phyloP scores from a whole-genome alignment of 2,329 filamentous ascomycete genomes.

The Colletotrichum sp. region DNA sequence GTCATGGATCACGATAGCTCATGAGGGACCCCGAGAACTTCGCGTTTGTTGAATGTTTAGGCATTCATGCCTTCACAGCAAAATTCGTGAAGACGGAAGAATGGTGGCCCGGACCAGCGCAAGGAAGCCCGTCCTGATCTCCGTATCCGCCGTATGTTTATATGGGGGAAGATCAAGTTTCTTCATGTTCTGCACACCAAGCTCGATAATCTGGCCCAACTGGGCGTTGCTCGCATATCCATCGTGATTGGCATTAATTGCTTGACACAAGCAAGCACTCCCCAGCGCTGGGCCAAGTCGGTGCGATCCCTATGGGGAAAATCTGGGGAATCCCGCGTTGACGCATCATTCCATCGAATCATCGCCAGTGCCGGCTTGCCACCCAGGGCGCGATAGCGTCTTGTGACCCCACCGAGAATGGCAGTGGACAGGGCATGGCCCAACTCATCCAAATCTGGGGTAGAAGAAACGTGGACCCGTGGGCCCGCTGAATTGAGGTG shows the following conservation, averaged over 20 bases:
- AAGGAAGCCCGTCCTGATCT: background rate
- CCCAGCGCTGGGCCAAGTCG: background rate
- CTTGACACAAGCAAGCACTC: background rate
- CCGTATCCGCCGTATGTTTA: background rate
- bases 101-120: background rate
- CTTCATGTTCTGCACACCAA: background rate
- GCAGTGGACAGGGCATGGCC: background rate
- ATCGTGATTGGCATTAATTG: background rate
- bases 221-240: background rate
- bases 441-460: background rate
- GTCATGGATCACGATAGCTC: background rate
- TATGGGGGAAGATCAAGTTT: background rate
- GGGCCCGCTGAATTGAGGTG: background rate
- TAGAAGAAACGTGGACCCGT: background rate
- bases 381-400: background rate
- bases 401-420: conserved; percentile 3
- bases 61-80: background rate
- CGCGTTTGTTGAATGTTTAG: background rate
- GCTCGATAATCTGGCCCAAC: background rate
- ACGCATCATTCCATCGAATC: background rate
- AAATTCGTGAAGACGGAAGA: background rate
- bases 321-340: background rate
- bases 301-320: background rate
- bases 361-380: background rate
- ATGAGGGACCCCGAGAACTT: background rate